These are phyloP conservation scores for Plasmopara viticola DNA, from an alignment of 352 stramenopile species.

Conservation along the genomic window DNA sequence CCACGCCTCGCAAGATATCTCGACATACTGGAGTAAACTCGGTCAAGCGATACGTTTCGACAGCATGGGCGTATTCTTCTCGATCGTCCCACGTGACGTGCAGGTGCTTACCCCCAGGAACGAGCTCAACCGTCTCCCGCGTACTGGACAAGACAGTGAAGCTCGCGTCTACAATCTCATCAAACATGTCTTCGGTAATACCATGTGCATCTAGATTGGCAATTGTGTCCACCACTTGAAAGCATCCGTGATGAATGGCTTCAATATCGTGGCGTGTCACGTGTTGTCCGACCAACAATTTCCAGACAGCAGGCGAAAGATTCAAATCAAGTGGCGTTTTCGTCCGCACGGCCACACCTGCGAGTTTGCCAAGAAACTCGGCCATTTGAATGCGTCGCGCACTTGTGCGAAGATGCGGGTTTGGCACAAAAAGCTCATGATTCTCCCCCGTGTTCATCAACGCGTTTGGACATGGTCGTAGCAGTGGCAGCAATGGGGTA, in stretches of 20 bases:
- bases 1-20: conserved; percentile 71
- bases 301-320: conserved; percentile 89
- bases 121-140: conserved; percentile 67
- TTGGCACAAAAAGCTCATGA: conserved; percentile 81
- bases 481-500: conserved; percentile 56
- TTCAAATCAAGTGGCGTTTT: conserved; percentile 92
- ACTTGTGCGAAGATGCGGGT: conserved; percentile 47
- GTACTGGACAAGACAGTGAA: conserved; percentile 87
- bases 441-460: conserved; percentile 82
- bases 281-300: conserved; percentile 80
- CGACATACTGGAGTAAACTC: conserved; percentile 77
- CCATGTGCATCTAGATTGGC: conserved; percentile 67
- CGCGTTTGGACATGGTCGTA: conserved; percentile 87
- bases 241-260: conserved; percentile 73
- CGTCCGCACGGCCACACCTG: conserved; percentile 89
- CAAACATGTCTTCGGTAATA: conserved; percentile 83
- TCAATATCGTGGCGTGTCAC: conserved; percentile 80
- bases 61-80: conserved; percentile 68
- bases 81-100: conserved; percentile 89
- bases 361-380: conserved; percentile 92
- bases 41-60: conserved; percentile 69
- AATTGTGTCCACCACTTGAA: conserved; percentile 88
- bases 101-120: conserved; percentile 69
- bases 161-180: conserved; percentile 86
- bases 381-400: conserved; percentile 79